These are phyloP conservation scores for Cadophora sp. DNA, from an alignment of 2,329 filamentous ascomycete species.

Conservation along the genomic window DNA sequence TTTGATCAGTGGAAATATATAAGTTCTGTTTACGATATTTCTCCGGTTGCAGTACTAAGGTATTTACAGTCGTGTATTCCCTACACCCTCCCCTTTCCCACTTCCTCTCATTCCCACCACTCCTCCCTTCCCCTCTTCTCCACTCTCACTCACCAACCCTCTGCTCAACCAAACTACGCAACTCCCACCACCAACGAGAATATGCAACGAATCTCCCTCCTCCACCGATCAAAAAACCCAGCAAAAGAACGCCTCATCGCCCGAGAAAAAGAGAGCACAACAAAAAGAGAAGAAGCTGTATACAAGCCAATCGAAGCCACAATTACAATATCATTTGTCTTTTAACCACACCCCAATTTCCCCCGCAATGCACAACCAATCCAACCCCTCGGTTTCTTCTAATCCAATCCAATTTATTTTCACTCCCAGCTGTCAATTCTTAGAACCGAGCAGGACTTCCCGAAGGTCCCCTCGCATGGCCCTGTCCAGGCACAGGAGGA, in stretches of 20 bases:
- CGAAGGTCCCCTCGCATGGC: constrained; percentile 1
- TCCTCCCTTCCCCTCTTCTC: neutral
- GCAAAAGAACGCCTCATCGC: constrained; percentile 5
- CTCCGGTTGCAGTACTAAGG: too few species aligned
- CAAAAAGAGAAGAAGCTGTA: neutral
- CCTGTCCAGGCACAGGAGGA: constrained; percentile 35
- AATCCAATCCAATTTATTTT: neutral
- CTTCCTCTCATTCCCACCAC: too few species aligned
- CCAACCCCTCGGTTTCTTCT: neutral
- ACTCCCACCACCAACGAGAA: too few species aligned
- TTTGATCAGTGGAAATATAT: too few species aligned
- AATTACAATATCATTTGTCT: constrained; percentile 8
- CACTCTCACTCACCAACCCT: too few species aligned
- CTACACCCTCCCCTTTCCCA: too few species aligned
- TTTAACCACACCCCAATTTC: neutral
- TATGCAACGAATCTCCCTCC: neutral
- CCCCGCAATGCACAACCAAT: neutral
- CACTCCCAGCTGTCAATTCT: neutral
- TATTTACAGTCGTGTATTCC: too few species aligned
- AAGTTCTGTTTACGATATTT: too few species aligned
- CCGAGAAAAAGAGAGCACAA: neutral
- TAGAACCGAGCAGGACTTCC: constrained; percentile 5
- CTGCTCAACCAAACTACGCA: neutral
- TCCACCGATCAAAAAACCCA: neutral
- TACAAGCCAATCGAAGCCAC: constrained; percentile 1